Evolutionary conservation across 2,329 filamentous ascomycete species (phyloP).

Genomic region (Alternaria viburni): DNA sequence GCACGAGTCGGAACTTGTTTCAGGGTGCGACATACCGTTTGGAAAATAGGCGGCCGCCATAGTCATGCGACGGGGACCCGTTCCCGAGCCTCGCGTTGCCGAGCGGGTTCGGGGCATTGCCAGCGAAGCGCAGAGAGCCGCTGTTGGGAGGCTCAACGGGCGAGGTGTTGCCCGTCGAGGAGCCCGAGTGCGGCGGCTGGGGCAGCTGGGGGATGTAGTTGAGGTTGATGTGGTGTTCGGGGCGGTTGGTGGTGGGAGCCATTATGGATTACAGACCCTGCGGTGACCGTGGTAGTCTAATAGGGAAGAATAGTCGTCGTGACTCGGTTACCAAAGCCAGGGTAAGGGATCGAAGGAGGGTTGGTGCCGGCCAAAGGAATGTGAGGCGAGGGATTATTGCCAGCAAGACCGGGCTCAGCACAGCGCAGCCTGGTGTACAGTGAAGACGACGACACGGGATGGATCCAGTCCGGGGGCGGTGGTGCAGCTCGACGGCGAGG

Average conservation of each 20-base stretch:
- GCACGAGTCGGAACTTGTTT: slow-evolving; percentile 36
- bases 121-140: slow-evolving; percentile 71
- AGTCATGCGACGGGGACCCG: slow-evolving; percentile 95
- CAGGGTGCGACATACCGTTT: slow-evolving; percentile 74
- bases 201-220: slow-evolving; percentile 77
- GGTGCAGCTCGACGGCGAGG: slow-evolving; percentile 12
- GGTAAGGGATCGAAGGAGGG: slow-evolving; percentile 41
- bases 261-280: slow-evolving; percentile 79
- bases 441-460: slow-evolving; percentile 22
- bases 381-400: slow-evolving; percentile 45
- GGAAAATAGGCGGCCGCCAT: slow-evolving; percentile 78
- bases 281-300: slow-evolving; percentile 32
- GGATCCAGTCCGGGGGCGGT: slow-evolving; percentile 38
- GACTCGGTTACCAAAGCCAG: slow-evolving; percentile 49
- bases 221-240: slow-evolving; percentile 82
- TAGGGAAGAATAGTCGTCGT: slow-evolving; percentile 34
- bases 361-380: slow-evolving; percentile 53
- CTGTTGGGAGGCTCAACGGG: slow-evolving; percentile 75
- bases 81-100: slow-evolving; percentile 75
- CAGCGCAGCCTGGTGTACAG: slow-evolving; percentile 31
- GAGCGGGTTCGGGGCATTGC: slow-evolving; percentile 66
- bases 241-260: slow-evolving; percentile 75
- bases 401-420: slow-evolving; percentile 40
- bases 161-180: slow-evolving; percentile 80
- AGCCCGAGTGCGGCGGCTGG: slow-evolving; percentile 74